A percentile compares a stretch with the other conserved stretches of the same genome.
phyloP scores from a whole-genome alignment of 2,329 filamentous ascomycete species.

The Daldinia eschscholtzii region DNA sequence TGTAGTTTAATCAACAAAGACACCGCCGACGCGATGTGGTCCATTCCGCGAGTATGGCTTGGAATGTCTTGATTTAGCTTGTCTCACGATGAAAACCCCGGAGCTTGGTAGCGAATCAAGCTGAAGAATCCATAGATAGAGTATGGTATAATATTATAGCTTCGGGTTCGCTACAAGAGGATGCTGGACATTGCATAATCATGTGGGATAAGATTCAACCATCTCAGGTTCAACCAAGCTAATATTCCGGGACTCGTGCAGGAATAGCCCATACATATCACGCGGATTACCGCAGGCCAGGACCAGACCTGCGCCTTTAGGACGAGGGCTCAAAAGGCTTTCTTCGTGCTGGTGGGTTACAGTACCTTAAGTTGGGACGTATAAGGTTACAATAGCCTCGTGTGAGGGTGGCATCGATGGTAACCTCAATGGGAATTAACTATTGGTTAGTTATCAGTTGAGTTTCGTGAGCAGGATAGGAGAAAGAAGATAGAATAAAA shows the following conservation, averaged over 20 bases:
- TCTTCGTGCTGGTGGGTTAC: slow-evolving; percentile 19
- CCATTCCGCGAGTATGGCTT: slow-evolving; percentile 29
- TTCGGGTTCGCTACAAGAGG: slow-evolving; percentile 17
- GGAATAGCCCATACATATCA: slow-evolving; percentile 10
- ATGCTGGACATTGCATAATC: slow-evolving; percentile 22
- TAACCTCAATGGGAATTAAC: background rate
- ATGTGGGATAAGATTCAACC: slow-evolving; percentile 36
- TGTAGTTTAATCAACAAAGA: slow-evolving; percentile 26
- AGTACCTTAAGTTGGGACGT: slow-evolving; percentile 37
- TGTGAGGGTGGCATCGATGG: slow-evolving; percentile 11
- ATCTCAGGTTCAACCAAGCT: slow-evolving; percentile 23
- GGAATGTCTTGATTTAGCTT: slow-evolving; percentile 31
- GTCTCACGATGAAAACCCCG: slow-evolving; percentile 36
- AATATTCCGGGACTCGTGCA: slow-evolving; percentile 5
- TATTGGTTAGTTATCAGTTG: background rate
- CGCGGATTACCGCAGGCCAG: slow-evolving; percentile 1
- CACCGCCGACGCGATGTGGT: slow-evolving; percentile 13
- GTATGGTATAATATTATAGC: slow-evolving; percentile 16
- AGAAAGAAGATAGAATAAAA: slow-evolving; percentile 2
- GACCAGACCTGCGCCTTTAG: slow-evolving; percentile 13
- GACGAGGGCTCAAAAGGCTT: slow-evolving; percentile 11
- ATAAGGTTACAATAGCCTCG: slow-evolving; percentile 30
- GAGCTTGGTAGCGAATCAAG: slow-evolving; percentile 5
- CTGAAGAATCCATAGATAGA: background rate
- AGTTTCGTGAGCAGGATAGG: background rate